Percentiles rank a stretch among this genome's conserved stretches.
phyloP scores from a whole-genome alignment of 1,284 basidiomycete species.

The Volvariella volvacea region DNA sequence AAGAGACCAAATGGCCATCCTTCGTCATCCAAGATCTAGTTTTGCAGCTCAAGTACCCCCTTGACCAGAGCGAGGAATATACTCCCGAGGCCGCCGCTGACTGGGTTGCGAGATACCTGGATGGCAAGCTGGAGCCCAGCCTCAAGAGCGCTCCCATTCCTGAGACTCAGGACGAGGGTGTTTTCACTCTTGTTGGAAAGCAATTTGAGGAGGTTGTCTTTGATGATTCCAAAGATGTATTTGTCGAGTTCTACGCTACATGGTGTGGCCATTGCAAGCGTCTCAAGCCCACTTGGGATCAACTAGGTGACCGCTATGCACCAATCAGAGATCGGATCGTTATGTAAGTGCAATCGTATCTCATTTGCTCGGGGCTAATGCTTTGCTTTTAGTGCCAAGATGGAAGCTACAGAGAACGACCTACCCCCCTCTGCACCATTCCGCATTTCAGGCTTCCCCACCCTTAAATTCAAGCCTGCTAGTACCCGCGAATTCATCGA shows the following conservation, averaged over 20 bases:
- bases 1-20: constrained; percentile 81
- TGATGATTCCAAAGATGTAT: constrained; percentile 90
- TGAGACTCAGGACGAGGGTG: constrained; percentile 75
- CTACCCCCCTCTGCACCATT: constrained; percentile 85
- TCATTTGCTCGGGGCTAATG: constrained; percentile 10
- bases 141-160: constrained; percentile 93
- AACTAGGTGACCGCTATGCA: constrained; percentile 82
- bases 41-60: constrained; percentile 86
- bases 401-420: constrained; percentile 97
- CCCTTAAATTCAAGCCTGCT: constrained; percentile 94
- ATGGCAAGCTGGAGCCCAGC: constrained; percentile 73
- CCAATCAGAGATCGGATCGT: constrained; percentile 71
- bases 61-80: constrained; percentile 63
- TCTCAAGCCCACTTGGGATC: constrained; percentile 92
- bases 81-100: constrained; percentile 49
- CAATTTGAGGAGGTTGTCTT: constrained; percentile 85
- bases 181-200: constrained; percentile 84
- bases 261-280: constrained; percentile 98
- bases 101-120: constrained; percentile 64
- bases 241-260: constrained; percentile 95
- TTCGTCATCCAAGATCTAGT: constrained; percentile 90
- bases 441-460: constrained; percentile 88
- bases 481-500: constrained; percentile 85
- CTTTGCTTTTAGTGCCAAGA: constrained; percentile 71
- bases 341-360: constrained; percentile 52